Evolutionary conservation across 257 asterid genomes (phyloP).

Genomic region (Solanum clarkiae): DNA sequence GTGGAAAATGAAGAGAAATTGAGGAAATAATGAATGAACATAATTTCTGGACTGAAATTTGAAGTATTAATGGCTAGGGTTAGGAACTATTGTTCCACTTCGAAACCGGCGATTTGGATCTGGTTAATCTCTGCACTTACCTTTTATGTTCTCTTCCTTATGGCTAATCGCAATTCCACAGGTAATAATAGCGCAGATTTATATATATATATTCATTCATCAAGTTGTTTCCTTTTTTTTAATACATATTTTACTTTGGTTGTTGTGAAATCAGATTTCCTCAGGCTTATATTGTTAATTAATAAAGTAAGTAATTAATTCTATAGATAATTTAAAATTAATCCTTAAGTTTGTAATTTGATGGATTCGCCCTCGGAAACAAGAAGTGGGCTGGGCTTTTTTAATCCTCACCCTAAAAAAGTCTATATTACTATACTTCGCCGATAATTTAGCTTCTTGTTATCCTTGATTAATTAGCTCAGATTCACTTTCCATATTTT

Average conservation of each 20-base stretch:
- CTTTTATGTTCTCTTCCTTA: constrained; percentile 41
- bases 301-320: not conserved
- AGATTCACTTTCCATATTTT: not conserved
- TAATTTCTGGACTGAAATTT: not conserved
- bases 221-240: not conserved
- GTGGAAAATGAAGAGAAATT: not conserved
- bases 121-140: constrained; percentile 42
- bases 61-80: constrained; percentile 11
- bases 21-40: not conserved
- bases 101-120: constrained; percentile 30
- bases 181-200: constrained; percentile 4
- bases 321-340: not conserved
- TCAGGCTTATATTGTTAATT: not conserved
- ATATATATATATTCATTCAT: not conserved
- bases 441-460: not conserved
- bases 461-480: not conserved
- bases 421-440: not conserved
- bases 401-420: too few relatives aligned
- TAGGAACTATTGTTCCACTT: constrained; percentile 21
- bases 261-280: not conserved
- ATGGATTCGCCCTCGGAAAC: too few relatives aligned
- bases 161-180: constrained; percentile 37
- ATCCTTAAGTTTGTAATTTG: not conserved
- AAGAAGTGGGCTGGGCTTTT: too few relatives aligned
- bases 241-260: not conserved